These are phyloP conservation scores for Arabidopsis hybrid DNA, from an alignment of 441 rosid species.

Conservation along the genomic window DNA sequence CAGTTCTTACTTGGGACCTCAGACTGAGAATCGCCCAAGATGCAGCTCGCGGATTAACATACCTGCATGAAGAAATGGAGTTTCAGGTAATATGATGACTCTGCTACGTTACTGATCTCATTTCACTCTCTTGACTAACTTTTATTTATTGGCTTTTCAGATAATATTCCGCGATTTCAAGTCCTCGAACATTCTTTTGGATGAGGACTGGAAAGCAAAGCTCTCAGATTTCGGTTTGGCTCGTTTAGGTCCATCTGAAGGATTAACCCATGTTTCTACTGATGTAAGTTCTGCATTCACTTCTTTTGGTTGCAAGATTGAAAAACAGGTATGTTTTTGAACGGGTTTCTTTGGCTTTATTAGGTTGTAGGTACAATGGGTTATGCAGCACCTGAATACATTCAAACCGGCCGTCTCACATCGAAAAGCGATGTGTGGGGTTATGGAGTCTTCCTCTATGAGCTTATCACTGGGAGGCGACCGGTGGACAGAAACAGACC, in stretches of 20 bases:
- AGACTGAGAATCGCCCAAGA: slow-evolving; percentile 91
- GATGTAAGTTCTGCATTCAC: slow-evolving; percentile 57
- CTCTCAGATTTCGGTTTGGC: slow-evolving; percentile 96
- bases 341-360: slow-evolving; percentile 18
- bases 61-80: slow-evolving; percentile 90
- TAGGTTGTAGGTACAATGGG: slow-evolving; percentile 98
- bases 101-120: slow-evolving; percentile 6
- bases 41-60: slow-evolving; percentile 87
- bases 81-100: slow-evolving; percentile 68
- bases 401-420: slow-evolving; percentile 89
- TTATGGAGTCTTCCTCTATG: slow-evolving; percentile 91
- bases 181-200: slow-evolving; percentile 89
- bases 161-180: slow-evolving; percentile 92
- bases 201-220: slow-evolving; percentile 91
- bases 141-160: slow-evolving; percentile 45
- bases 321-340: not conserved
- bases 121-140: slow-evolving; percentile 7
- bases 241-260: slow-evolving; percentile 88
- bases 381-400: slow-evolving; percentile 94
- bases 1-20: slow-evolving; percentile 77
- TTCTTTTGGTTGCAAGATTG: slow-evolving; percentile 7
- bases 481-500: slow-evolving; percentile 88
- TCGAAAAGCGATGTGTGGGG: slow-evolving; percentile 94
- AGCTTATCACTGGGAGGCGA: slow-evolving; percentile 87
- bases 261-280: slow-evolving; percentile 92